phyloP scores from a whole-genome alignment of 73 alveolate genomes.

The Vitrella brassicaformis region DNA sequence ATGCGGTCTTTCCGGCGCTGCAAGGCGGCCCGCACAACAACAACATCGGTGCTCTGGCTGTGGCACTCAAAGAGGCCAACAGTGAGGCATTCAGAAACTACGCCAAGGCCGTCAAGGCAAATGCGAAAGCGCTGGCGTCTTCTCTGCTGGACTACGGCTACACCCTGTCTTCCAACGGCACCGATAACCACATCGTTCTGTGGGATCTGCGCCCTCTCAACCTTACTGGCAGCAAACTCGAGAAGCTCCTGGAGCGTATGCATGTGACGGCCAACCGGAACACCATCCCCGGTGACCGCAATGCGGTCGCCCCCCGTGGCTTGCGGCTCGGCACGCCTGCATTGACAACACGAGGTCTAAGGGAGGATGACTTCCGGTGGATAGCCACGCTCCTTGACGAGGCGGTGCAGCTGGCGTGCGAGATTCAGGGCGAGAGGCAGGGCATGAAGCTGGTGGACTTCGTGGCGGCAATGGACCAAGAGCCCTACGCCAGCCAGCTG shows the following conservation, averaged over 20 bases:
- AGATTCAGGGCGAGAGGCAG: not conserved
- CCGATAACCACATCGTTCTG: conserved; percentile 77
- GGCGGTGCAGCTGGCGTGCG: not conserved
- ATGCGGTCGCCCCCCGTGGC: conserved; percentile 59
- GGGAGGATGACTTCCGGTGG: conserved; percentile 35
- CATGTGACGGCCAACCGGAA: conserved; percentile 45
- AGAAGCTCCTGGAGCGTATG: conserved; percentile 50
- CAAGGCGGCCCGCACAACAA: conserved; percentile 95
- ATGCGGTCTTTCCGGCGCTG: conserved; percentile 83
- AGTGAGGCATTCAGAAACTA: conserved; percentile 48
- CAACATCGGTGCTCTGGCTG: conserved; percentile 63
- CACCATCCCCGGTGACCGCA: conserved; percentile 48
- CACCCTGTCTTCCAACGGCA: conserved; percentile 61
- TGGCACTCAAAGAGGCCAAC: conserved; percentile 59
- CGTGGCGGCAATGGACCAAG: not conserved
- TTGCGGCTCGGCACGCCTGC: conserved; percentile 65
- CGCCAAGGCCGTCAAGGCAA: not conserved
- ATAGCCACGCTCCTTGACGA: not conserved
- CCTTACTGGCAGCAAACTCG: conserved; percentile 56
- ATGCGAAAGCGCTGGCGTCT: conserved; percentile 48
- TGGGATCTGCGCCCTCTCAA: conserved; percentile 59
- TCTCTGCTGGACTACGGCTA: conserved; percentile 52
- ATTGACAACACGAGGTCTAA: conserved; percentile 52
- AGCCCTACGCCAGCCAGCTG: too few relatives aligned
- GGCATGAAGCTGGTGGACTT: not conserved